Evolutionary conservation across 768 basidiomycete species (phyloP).

Genomic region (Tricholoma bakamatsutake): DNA sequence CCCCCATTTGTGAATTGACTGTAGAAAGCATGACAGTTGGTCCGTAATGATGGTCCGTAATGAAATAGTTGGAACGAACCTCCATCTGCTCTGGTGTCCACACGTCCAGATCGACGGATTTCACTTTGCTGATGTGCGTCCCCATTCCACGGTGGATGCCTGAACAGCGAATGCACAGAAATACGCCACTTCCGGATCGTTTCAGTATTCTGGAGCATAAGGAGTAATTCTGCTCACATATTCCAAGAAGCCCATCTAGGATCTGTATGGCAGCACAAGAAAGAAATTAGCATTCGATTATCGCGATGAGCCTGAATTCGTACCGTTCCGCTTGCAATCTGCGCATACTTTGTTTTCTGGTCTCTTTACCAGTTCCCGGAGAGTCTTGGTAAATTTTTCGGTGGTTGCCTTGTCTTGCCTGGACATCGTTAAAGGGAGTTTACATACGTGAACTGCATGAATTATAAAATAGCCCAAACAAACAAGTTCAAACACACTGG

Average conservation of each 20-base stretch:
- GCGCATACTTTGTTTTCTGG: conserved; percentile 94
- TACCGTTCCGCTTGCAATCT: conserved; percentile 96
- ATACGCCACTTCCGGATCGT: conserved; percentile 61
- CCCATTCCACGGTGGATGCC: conserved; percentile 98
- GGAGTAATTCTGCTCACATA: conserved; percentile 44
- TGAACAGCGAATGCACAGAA: conserved; percentile 95
- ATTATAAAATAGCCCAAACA: too few relatives aligned
- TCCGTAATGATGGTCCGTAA: not conserved
- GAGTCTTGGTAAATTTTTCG: conserved; percentile 68
- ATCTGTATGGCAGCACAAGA: conserved; percentile 41
- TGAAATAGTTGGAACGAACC: conserved; percentile 34
- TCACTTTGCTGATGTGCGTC: conserved; percentile 95
- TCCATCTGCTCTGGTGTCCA: conserved; percentile 99
- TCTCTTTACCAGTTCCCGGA: conserved; percentile 82
- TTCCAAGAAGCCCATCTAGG: conserved; percentile 99
- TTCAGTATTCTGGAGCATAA: conserved; percentile 2
- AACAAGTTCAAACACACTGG: not conserved
- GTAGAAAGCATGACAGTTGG: not conserved
- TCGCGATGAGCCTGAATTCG: conserved; percentile 18
- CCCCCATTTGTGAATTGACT: conserved; percentile 93
- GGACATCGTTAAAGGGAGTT: conserved; percentile 28
- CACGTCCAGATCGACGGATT: conserved; percentile 93
- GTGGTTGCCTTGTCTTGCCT: conserved; percentile 82
- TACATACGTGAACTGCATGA: too few relatives aligned
- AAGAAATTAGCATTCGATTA: conserved; percentile 2